A percentile compares a stretch with the other conserved stretches of the same genome.
Evolutionary conservation across 495 filamentous ascomycete species (phyloP).

Genomic region (Clavariopsis aquatica): DNA sequence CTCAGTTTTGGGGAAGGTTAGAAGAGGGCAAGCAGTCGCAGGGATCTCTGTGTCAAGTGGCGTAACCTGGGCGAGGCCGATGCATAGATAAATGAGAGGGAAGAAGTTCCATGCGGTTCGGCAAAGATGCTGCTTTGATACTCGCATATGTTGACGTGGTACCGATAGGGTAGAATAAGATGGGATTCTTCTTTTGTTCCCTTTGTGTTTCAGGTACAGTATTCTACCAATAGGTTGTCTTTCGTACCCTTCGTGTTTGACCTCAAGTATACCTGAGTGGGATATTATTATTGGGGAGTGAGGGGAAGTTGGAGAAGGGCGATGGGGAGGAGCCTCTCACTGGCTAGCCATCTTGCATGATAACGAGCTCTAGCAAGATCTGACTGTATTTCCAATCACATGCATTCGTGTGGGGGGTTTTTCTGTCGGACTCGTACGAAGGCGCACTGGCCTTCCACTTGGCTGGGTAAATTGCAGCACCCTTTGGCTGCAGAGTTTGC

Average conservation of each 20-base stretch:
- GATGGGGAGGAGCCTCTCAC: neutral
- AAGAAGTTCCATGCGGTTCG: neutral
- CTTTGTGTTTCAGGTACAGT: neutral
- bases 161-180: neutral
- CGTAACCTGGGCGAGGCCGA: neutral
- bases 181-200: too few species aligned
- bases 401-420: neutral
- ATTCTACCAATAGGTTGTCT: neutral
- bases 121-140: neutral
- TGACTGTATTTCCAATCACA: neutral
- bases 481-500: neutral
- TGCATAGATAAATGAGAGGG: neutral
- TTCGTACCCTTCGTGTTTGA: neutral
- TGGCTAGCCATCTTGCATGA: neutral
- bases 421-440: neutral
- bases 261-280: neutral
- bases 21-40: neutral
- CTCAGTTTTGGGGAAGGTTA: neutral
- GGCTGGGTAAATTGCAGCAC: constrained; percentile 3
- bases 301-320: neutral
- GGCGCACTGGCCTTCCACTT: constrained; percentile 1
- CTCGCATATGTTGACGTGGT: neutral
- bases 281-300: neutral
- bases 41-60: neutral
- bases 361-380: neutral